These are phyloP conservation scores for Calonectria henricotiae DNA, from an alignment of 2,329 filamentous ascomycete species.

Conservation along the genomic window DNA sequence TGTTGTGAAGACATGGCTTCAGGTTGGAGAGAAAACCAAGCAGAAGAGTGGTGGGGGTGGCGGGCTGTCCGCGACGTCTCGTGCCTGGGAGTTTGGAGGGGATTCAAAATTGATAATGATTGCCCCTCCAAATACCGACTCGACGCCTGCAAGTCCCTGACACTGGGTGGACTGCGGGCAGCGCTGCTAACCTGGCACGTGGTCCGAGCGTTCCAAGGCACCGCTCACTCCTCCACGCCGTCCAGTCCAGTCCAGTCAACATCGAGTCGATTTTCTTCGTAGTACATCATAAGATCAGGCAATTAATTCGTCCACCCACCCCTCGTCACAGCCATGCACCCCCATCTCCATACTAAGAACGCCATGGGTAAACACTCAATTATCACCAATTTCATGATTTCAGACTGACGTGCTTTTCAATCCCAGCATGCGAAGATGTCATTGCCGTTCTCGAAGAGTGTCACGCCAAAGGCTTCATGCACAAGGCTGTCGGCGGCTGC, in stretches of 20 bases:
- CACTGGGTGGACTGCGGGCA: conserved; percentile 35
- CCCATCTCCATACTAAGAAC: conserved; percentile 94
- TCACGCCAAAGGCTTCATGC: conserved; percentile 92
- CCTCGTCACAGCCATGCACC: conserved; percentile 82
- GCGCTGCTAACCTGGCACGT: conserved; percentile 43
- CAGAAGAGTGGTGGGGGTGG: conserved; percentile 18
- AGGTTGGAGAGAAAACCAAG: background rate
- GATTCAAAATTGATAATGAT: conserved; percentile 42
- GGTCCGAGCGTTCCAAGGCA: conserved; percentile 55
- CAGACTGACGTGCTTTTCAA: conserved; percentile 41
- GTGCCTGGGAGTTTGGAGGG: conserved; percentile 32
- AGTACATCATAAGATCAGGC: conserved; percentile 34
- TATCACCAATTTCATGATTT: background rate
- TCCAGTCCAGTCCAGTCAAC: conserved; percentile 28
- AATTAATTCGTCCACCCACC: conserved; percentile 31
- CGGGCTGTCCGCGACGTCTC: conserved; percentile 26
- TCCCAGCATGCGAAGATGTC: conserved; percentile 90
- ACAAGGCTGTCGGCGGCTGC: conserved; percentile 92
- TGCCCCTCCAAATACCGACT: conserved; percentile 47
- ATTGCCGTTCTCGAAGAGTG: conserved; percentile 96
- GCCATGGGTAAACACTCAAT: conserved; percentile 77
- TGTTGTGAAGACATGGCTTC: conserved; percentile 66
- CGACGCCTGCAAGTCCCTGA: conserved; percentile 6
- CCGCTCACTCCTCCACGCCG: conserved; percentile 30
- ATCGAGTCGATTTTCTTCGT: conserved; percentile 45